Percentiles rank a stretch among this genome's conserved stretches.
These are phyloP conservation scores for Fusarium citri DNA, from an alignment of 2,329 filamentous ascomycete species.

Conservation along the genomic window DNA sequence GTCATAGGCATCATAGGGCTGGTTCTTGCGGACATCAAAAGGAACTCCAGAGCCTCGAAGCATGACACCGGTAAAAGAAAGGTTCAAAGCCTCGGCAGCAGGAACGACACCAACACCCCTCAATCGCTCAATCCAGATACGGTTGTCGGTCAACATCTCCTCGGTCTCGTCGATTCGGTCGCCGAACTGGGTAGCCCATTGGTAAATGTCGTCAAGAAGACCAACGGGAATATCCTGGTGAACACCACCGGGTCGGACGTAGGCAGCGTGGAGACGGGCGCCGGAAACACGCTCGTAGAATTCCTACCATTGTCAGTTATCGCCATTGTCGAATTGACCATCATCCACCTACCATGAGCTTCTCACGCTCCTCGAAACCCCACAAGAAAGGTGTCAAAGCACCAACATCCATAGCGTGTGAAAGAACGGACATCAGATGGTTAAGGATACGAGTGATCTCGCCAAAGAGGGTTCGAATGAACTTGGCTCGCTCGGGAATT, in stretches of 20 bases:
- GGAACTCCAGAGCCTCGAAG: constrained; percentile 95
- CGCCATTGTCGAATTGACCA: neutral
- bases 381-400: constrained; percentile 98
- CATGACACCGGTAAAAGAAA: constrained; percentile 97
- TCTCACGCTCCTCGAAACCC: constrained; percentile 99
- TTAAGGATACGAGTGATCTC: constrained; percentile 95
- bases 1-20: constrained; percentile 97
- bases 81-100: constrained; percentile 94
- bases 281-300: constrained; percentile 99
- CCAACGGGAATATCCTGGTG: constrained; percentile 94
- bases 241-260: constrained; percentile 95
- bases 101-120: constrained; percentile 91
- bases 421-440: constrained; percentile 97
- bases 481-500: constrained; percentile 95
- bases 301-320: constrained; percentile 70
- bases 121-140: constrained; percentile 97
- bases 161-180: constrained; percentile 99
- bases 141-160: constrained; percentile 98
- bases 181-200: constrained; percentile 99
- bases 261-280: constrained; percentile 95
- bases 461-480: constrained; percentile 93
- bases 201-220: constrained; percentile 97
- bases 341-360: constrained; percentile 84
- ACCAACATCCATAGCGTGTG: constrained; percentile 99
- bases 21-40: constrained; percentile 95